Conservation (phyloP, 768 basidiomycete genomes). For the Termitomyces sp. region DNA sequence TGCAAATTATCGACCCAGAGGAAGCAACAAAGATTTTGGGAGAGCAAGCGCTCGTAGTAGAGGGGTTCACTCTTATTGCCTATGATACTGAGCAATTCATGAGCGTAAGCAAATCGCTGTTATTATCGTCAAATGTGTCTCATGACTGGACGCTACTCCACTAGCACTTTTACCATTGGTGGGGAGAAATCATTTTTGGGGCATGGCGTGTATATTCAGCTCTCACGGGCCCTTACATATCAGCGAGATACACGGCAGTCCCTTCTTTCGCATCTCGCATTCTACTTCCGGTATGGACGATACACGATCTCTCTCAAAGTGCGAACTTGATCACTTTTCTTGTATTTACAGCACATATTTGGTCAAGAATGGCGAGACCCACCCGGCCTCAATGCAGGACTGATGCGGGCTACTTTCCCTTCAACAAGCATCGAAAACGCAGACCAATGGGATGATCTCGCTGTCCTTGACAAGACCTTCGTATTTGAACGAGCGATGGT, state of each 20-base stretch:
- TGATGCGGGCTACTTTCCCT: conserved; percentile 65
- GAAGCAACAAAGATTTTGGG: conserved; percentile 16
- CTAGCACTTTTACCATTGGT: conserved; percentile 23
- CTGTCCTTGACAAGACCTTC: conserved; percentile 40
- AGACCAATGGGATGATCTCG: conserved; percentile 61
- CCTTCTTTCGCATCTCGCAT: conserved; percentile 14
- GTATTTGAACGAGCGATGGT: conserved; percentile 61
- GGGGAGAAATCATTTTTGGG: conserved; percentile 23
- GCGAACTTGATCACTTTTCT: neutral
- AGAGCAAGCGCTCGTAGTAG: conserved; percentile 10
- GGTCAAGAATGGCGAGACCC: conserved; percentile 19
- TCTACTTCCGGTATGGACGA: conserved; percentile 16
- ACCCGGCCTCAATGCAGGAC: conserved; percentile 33
- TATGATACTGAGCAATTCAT: conserved; percentile 22
- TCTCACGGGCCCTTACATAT: neutral
- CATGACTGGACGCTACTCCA: neutral
- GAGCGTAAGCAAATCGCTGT: conserved; percentile 7
- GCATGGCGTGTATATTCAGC: conserved; percentile 19
- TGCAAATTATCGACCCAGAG: conserved; percentile 13
- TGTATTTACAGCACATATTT: conserved; percentile 12
- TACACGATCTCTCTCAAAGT: neutral
- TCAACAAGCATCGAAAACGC: conserved; percentile 49
- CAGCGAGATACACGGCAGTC: neutral
- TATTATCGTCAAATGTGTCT: neutral
- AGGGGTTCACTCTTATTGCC: conserved; percentile 15